These are phyloP conservation scores for Kondoa malvinella DNA, from an alignment of 768 basidiomycete genomes.

Conservation along the genomic window DNA sequence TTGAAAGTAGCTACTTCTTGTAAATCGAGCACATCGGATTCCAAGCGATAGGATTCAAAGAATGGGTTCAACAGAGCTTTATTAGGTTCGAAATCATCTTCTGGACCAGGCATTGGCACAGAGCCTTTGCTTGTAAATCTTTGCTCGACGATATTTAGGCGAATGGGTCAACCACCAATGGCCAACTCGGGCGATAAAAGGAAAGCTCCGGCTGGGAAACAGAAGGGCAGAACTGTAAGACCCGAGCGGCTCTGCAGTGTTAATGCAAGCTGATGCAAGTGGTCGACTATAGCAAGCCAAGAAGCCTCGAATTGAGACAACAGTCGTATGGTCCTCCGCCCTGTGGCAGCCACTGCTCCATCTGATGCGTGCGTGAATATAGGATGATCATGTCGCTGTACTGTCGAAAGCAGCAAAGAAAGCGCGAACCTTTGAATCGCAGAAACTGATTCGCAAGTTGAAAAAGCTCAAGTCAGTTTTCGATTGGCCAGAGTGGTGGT, in stretches of 20 bases:
- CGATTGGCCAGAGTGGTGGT: neutral
- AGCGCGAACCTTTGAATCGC: conserved; percentile 25
- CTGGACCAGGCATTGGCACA: neutral
- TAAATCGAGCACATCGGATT: neutral
- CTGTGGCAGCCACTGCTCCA: neutral
- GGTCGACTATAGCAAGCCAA: neutral
- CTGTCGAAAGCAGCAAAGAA: conserved; percentile 20
- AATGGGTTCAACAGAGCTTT: conserved; percentile 1
- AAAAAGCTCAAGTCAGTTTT: conserved; percentile 12
- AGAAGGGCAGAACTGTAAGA: neutral
- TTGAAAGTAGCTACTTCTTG: neutral
- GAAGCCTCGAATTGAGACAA: neutral
- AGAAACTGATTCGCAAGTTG: conserved; percentile 25
- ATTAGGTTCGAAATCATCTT: neutral
- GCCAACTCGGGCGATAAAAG: neutral
- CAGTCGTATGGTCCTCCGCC: neutral
- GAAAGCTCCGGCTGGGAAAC: neutral
- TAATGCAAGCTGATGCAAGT: neutral
- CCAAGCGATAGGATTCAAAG: neutral
- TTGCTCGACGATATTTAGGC: neutral
- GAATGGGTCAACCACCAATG: neutral
- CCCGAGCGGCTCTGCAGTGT: neutral
- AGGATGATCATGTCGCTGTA: conserved; percentile 11
- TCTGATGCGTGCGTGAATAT: neutral
- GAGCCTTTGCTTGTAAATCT: no score